Percentiles rank a stretch among this genome's conserved stretches.
Evolutionary conservation across 768 basidiomycete species (phyloP).

Genomic region (Tricholoma matsutake): DNA sequence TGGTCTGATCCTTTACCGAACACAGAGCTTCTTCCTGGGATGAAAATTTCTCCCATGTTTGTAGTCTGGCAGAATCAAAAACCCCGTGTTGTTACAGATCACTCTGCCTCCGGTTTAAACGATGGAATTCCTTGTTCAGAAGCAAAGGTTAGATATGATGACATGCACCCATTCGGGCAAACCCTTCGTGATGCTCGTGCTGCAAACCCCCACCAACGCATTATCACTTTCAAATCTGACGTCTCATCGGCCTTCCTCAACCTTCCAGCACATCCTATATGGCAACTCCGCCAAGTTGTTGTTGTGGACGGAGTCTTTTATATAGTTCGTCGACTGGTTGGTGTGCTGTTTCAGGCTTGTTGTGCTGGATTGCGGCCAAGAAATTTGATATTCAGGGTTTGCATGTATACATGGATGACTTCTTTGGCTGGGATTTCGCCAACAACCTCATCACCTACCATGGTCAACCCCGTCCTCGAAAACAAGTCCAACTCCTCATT

Average conservation of each 20-base stretch:
- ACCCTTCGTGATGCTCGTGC: not conserved
- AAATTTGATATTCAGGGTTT: too few relatives aligned
- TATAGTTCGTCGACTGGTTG: not conserved
- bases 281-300: not conserved
- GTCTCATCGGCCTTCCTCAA: not conserved
- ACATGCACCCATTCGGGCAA: not conserved
- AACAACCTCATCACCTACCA: too few relatives aligned
- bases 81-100: not conserved
- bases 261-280: not conserved
- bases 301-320: not conserved
- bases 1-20: too few relatives aligned
- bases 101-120: not conserved
- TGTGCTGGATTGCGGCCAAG: too few relatives aligned
- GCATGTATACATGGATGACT: too few relatives aligned
- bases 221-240: not conserved
- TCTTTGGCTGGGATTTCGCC: too few relatives aligned
- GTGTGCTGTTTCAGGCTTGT: too few relatives aligned
- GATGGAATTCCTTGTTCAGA: not conserved
- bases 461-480: too few relatives aligned
- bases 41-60: too few relatives aligned
- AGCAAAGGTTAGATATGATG: not conserved
- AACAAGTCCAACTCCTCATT: too few relatives aligned
- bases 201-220: not conserved
- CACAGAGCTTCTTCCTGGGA: too few relatives aligned
- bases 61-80: too few relatives aligned